Evolutionary conservation across 2,329 filamentous ascomycete species (phyloP).

Genomic region (Colletotrichum spinosum): DNA sequence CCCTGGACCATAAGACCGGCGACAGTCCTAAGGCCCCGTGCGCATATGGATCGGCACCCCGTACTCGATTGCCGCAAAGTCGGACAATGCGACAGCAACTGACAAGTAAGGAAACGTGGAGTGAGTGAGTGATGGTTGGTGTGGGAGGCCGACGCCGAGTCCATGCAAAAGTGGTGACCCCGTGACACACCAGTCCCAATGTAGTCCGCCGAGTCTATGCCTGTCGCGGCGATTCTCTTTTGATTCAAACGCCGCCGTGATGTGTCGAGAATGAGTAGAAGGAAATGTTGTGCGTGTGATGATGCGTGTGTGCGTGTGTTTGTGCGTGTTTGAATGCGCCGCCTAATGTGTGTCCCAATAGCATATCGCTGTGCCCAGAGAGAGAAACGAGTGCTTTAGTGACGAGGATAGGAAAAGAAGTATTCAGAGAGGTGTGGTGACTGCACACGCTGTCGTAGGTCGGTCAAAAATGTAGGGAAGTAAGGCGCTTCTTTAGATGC

Average conservation of each 20-base stretch:
- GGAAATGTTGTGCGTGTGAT: not conserved
- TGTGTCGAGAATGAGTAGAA: conserved; percentile 16
- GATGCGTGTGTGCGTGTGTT: not conserved
- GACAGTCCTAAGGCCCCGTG: conserved; percentile 1
- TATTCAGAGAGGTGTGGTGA: not conserved
- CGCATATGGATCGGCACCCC: conserved; percentile 2
- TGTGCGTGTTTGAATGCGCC: conserved; percentile 2
- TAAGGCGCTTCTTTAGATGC: conserved; percentile 41
- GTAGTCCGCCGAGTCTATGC: conserved; percentile 29
- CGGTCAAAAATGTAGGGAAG: not conserved
- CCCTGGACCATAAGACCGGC: conserved; percentile 12
- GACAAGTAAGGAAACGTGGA: not conserved
- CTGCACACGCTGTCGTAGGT: not conserved
- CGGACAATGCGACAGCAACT: conserved; percentile 8
- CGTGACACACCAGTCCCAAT: conserved; percentile 20
- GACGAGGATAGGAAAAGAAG: not conserved
- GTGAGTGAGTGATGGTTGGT: conserved; percentile 17
- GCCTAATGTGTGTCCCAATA: conserved; percentile 12
- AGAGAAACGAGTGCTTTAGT: not conserved
- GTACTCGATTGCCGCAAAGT: conserved; percentile 3
- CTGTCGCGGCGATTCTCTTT: conserved; percentile 14
- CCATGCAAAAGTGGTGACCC: conserved; percentile 18
- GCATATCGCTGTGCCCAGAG: conserved; percentile 4
- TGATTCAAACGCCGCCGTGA: conserved; percentile 10
- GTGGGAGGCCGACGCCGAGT: conserved; percentile 15